These are phyloP conservation scores for Graphium sp. DNA, from an alignment of 2,329 filamentous ascomycete genomes.

Conservation along the genomic window DNA sequence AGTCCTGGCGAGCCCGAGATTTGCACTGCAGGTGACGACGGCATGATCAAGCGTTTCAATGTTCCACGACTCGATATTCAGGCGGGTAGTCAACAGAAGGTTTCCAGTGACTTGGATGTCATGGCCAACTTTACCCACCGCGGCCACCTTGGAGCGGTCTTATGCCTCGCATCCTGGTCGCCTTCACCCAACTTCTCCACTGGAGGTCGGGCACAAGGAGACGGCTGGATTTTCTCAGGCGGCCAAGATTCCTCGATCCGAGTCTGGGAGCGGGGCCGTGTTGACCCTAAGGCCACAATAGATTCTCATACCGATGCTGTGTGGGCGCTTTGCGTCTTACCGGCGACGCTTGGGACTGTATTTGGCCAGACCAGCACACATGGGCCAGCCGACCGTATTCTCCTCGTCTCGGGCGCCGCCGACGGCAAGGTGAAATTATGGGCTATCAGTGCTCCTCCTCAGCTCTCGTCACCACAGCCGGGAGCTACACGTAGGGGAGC, in stretches of 20 bases:
- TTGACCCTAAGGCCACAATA: slow-evolving; percentile 87
- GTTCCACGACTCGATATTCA: slow-evolving; percentile 62
- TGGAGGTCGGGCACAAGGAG: slow-evolving; percentile 71
- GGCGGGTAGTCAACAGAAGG: slow-evolving; percentile 20
- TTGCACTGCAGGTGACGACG: slow-evolving; percentile 89
- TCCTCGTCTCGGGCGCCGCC: slow-evolving; percentile 81
- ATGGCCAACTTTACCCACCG: slow-evolving; percentile 89
- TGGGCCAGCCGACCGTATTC: slow-evolving; percentile 68
- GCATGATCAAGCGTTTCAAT: slow-evolving; percentile 91
- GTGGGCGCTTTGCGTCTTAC: slow-evolving; percentile 87
- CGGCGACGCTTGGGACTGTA: slow-evolving; percentile 61
- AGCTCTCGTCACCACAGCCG: slow-evolving; percentile 64
- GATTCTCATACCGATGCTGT: slow-evolving; percentile 92
- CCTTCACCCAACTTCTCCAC: slow-evolving; percentile 79
- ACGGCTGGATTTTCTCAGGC: slow-evolving; percentile 97
- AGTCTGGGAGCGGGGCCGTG: slow-evolving; percentile 87
- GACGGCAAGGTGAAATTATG: slow-evolving; percentile 87
- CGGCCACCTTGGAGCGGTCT: slow-evolving; percentile 80
- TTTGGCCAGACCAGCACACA: slow-evolving; percentile 63
- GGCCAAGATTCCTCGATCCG: slow-evolving; percentile 86
- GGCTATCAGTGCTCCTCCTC: slow-evolving; percentile 84
- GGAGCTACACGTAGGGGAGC: slow-evolving; percentile 40
- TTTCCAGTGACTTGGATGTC: slow-evolving; percentile 71
- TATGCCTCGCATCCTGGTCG: slow-evolving; percentile 74
- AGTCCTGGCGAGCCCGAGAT: slow-evolving; percentile 93